phyloP scores from a whole-genome alignment of 1,284 basidiomycete genomes.

The Pseudozyma pruni region DNA sequence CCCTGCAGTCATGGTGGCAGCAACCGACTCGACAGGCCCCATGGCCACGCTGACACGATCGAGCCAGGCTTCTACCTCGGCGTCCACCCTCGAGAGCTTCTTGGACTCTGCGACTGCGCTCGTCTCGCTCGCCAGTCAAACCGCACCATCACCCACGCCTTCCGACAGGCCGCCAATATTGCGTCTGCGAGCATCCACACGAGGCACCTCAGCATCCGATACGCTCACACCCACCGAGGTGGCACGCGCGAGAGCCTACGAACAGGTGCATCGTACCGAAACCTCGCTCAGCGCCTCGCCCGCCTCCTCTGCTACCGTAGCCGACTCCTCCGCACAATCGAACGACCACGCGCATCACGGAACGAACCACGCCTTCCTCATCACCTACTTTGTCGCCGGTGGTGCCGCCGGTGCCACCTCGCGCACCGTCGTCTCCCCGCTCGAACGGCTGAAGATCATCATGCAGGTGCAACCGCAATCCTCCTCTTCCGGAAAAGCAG shows the following conservation, averaged over 20 bases:
- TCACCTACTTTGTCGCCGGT: conserved; percentile 75
- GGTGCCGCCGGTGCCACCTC: conserved; percentile 75
- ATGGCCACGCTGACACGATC: conserved; percentile 26
- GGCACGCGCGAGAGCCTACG: conserved; percentile 24
- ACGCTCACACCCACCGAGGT: conserved; percentile 23
- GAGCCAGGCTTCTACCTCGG: conserved; percentile 40
- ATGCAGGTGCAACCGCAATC: conserved; percentile 72
- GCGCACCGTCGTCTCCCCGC: conserved; percentile 87
- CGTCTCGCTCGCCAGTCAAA: conserved; percentile 1
- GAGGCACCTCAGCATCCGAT: not conserved
- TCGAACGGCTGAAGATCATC: conserved; percentile 94
- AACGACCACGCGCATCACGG: conserved; percentile 10
- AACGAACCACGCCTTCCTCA: conserved; percentile 45
- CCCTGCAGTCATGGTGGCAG: not conserved
- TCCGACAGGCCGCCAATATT: conserved; percentile 29
- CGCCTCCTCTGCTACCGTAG: not conserved
- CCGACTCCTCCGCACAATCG: conserved; percentile 1
- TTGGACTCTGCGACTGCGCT: conserved; percentile 21
- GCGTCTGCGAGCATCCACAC: conserved; percentile 2
- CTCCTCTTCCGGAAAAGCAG: conserved; percentile 4
- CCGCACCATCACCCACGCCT: not conserved
- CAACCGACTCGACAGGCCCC: conserved; percentile 8
- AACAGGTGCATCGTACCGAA: conserved; percentile 18
- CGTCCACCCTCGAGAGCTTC: conserved; percentile 44
- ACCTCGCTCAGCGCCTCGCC: not conserved